Conservation (phyloP, 2,329 filamentous ascomycete genomes). For the Trichoderma gracile region DNA sequence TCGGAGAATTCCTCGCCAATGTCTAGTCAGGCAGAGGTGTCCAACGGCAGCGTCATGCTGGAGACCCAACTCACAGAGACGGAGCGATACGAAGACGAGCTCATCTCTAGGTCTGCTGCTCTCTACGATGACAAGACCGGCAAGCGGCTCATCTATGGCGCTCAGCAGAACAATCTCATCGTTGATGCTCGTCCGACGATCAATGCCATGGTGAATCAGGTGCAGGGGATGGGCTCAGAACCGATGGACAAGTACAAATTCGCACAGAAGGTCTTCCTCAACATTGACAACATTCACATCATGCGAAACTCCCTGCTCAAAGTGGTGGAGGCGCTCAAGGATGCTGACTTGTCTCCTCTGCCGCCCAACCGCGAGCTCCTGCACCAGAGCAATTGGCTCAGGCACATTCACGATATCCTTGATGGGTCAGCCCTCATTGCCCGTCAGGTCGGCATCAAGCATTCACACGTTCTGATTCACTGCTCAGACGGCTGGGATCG, state of each 20-base stretch:
- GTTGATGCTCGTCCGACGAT: conserved; percentile 93
- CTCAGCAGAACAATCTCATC: conserved; percentile 90
- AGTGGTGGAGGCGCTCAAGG: conserved; percentile 86
- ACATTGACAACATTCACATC: conserved; percentile 97
- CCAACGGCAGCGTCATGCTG: conserved; percentile 35
- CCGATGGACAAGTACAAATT: conserved; percentile 98
- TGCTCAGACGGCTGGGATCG: conserved; percentile 99
- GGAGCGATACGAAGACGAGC: conserved; percentile 68
- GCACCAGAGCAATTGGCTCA: conserved; percentile 84
- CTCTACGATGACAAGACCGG: conserved; percentile 60
- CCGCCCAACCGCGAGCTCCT: conserved; percentile 80
- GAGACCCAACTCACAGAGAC: conserved; percentile 59
- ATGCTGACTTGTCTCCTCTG: conserved; percentile 82
- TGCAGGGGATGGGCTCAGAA: conserved; percentile 88
- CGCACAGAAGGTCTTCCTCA: conserved; percentile 86
- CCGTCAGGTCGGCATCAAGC: conserved; percentile 82
- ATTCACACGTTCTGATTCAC: conserved; percentile 94
- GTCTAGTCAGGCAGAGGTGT: conserved; percentile 54
- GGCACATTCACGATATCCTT: conserved; percentile 81
- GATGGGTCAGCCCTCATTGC: conserved; percentile 84
- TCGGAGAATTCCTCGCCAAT: conserved; percentile 41
- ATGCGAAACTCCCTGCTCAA: conserved; percentile 91
- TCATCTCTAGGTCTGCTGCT: conserved; percentile 48
- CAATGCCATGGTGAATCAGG: conserved; percentile 93
- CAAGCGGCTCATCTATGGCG: conserved; percentile 75